phyloP scores from a whole-genome alignment of 805 yeast species.

The Lachancea nothofagi region DNA sequence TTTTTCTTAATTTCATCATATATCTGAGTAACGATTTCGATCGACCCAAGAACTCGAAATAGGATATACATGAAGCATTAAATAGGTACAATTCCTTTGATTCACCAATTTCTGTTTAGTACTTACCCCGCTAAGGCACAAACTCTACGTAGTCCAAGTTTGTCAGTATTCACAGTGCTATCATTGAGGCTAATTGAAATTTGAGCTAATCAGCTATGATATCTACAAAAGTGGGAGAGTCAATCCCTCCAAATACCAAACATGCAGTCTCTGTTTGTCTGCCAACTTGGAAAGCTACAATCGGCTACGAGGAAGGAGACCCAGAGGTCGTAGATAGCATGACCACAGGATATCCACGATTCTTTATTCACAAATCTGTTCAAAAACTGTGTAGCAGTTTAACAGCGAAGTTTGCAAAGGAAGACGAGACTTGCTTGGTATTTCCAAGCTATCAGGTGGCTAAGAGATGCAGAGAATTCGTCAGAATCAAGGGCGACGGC shows the following conservation, averaged over 20 bases:
- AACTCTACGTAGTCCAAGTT: too few species aligned
- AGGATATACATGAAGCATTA: too few species aligned
- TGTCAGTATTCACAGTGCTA: too few species aligned
- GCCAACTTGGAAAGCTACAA: constrained; percentile 92
- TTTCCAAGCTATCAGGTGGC: constrained; percentile 79
- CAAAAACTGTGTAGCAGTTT: constrained; percentile 49
- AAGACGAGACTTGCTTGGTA: constrained; percentile 66
- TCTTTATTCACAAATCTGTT: constrained; percentile 61
- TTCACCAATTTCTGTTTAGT: too few species aligned
- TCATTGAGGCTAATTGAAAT: too few species aligned
- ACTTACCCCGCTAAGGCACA: too few species aligned
- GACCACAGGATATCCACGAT: constrained; percentile 87
- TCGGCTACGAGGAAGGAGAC: constrained; percentile 89
- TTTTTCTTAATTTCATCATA: too few species aligned
- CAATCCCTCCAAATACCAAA: constrained; percentile 83
- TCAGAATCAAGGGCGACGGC: constrained; percentile 39
- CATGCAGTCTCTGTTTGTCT: constrained; percentile 94
- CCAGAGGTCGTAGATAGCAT: constrained; percentile 71
- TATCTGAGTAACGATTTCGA: too few species aligned
- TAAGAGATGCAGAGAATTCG: constrained; percentile 76
- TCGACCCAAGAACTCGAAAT: too few species aligned
- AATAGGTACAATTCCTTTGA: too few species aligned
- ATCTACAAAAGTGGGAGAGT: constrained; percentile 53
- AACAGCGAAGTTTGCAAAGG: constrained; percentile 69
- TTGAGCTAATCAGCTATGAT: too few species aligned